Conservation (phyloP, 2,329 filamentous ascomycete genomes). For the Sporothrix schenckii region DNA sequence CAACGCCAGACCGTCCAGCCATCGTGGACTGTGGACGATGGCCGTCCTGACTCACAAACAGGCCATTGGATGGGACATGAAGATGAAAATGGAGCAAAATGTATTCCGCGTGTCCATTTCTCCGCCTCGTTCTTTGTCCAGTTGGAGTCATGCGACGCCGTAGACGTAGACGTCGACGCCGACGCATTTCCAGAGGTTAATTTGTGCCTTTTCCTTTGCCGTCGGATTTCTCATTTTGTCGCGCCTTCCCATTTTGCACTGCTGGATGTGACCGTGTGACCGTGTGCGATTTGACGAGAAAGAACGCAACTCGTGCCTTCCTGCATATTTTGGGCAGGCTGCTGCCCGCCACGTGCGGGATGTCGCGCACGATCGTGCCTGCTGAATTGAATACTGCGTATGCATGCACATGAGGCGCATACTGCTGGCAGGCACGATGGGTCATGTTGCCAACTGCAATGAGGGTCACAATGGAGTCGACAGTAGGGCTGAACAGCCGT, state of each 20-base stretch:
- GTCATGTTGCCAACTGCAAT: neutral
- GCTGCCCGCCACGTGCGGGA: neutral
- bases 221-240: neutral
- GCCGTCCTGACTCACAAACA: no score
- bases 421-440: slow-evolving; percentile 8
- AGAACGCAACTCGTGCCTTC: neutral
- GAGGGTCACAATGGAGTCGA: neutral
- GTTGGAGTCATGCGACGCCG: no score
- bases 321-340: neutral
- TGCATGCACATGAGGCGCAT: slow-evolving; percentile 6
- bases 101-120: no score
- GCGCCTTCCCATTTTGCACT: neutral
- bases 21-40: no score
- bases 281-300: no score
- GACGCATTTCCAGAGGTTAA: no score
- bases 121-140: no score
- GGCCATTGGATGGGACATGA: no score
- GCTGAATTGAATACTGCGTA: neutral
- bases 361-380: slow-evolving; percentile 17
- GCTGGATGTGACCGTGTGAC: no score
- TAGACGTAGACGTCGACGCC: no score
- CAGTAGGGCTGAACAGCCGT: slow-evolving; percentile 14
- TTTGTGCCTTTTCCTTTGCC: neutral
- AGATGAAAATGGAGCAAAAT: no score
- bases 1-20: no score